Evolutionary conservation across 129 eudicot species (phyloP).

Genomic region (Gnaphalium uliginosum): DNA sequence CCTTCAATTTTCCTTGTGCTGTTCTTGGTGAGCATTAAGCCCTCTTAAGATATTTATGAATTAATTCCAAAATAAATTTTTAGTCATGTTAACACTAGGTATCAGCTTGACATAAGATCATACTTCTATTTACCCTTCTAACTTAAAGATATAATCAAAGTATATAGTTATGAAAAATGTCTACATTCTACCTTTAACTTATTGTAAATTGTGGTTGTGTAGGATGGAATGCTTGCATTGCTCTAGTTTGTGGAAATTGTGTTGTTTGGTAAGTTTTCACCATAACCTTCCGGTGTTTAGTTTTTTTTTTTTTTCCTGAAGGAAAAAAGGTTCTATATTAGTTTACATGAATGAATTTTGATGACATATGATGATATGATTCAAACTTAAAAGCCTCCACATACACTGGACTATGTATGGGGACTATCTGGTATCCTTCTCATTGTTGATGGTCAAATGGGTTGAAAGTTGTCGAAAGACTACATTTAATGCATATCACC

Average conservation of each 20-base stretch:
- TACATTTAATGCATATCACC: not conserved
- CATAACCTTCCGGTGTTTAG: constrained; percentile 2
- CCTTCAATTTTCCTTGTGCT: constrained; percentile 98
- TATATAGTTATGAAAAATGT: not conserved
- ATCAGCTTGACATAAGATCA: not conserved
- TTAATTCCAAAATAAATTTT: not conserved
- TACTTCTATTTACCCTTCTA: constrained; percentile 3
- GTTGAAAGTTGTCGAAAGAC: not conserved
- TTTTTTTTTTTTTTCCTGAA: not conserved
- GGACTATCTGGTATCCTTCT: not conserved
- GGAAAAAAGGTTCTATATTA: not conserved
- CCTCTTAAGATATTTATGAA: not conserved
- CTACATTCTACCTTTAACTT: not conserved
- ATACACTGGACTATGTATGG: not conserved
- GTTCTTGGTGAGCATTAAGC: constrained; percentile 78
- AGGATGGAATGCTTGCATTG: constrained; percentile 99
- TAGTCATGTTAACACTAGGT: not conserved
- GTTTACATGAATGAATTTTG: not conserved
- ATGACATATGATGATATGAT: not conserved
- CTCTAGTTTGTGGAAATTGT: constrained; percentile 94
- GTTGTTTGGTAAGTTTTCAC: constrained; percentile 83
- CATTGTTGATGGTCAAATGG: not conserved
- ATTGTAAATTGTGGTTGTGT: constrained; percentile 23
- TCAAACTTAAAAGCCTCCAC: not conserved
- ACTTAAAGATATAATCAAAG: not conserved